Conservation (phyloP, 2,329 filamentous ascomycete genomes). For the Pseudomassariella vexata region DNA sequence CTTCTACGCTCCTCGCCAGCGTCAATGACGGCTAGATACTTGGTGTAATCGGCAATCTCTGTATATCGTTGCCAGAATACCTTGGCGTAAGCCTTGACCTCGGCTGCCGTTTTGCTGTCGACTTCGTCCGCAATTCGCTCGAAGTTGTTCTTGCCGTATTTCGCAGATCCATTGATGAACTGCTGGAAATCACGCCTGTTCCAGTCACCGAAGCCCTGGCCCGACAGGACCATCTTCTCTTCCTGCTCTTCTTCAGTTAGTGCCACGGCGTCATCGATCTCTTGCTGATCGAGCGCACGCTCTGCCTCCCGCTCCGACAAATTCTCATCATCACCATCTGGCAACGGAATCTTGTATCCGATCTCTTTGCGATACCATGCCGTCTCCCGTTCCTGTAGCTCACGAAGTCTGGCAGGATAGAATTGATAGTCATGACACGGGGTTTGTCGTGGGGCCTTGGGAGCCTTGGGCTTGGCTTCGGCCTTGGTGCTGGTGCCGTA, state of each 20-base stretch:
- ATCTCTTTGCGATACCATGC: conserved; percentile 96
- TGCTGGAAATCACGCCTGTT: conserved; percentile 97
- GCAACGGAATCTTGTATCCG: conserved; percentile 85
- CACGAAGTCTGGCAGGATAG: conserved; percentile 76
- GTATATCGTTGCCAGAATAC: conserved; percentile 95
- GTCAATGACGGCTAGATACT: conserved; percentile 84
- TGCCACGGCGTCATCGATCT: conserved; percentile 86
- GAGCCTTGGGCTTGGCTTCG: conserved; percentile 88
- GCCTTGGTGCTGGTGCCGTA: conserved; percentile 68
- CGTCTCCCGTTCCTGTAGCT: conserved; percentile 94
- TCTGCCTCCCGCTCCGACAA: conserved; percentile 82
- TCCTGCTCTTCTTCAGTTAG: conserved; percentile 85
- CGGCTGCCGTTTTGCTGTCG: conserved; percentile 78
- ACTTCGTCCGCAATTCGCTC: conserved; percentile 82
- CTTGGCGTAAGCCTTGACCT: conserved; percentile 88
- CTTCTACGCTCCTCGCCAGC: conserved; percentile 85
- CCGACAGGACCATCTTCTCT: conserved; percentile 76
- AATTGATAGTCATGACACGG: conserved; percentile 95
- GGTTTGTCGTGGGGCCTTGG: conserved; percentile 90
- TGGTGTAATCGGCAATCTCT: conserved; percentile 82
- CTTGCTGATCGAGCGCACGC: conserved; percentile 78
- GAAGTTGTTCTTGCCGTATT: conserved; percentile 83
- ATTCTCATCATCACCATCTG: conserved; percentile 83
- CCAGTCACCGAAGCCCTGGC: conserved; percentile 88
- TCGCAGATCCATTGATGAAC: conserved; percentile 91